phyloP scores from a whole-genome alignment of 2,329 filamentous ascomycete species.

The Colletotrichum musae region DNA sequence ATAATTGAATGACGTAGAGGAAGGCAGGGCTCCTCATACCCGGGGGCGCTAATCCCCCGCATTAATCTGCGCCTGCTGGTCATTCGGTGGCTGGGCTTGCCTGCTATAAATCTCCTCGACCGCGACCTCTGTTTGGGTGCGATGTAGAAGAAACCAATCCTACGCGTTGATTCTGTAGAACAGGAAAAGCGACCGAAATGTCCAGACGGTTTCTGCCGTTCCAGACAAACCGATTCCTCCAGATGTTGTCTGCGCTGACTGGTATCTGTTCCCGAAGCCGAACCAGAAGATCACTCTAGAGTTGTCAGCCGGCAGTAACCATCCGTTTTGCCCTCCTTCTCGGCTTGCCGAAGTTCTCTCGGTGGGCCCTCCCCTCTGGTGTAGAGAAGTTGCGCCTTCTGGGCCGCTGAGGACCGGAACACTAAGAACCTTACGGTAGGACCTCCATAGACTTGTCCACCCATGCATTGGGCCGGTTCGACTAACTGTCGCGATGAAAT shows the following conservation, averaged over 20 bases:
- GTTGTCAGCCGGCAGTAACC: background rate
- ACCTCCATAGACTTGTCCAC: no score
- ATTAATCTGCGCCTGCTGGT: constrained; percentile 4
- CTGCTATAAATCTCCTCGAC: background rate
- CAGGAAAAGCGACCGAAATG: background rate
- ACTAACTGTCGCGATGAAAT: no score
- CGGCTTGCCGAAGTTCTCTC: background rate
- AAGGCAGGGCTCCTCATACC: constrained; percentile 24
- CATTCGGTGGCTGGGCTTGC: constrained; percentile 13
- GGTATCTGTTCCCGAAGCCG: background rate
- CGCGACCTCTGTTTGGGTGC: background rate
- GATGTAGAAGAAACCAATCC: background rate
- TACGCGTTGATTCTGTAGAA: background rate
- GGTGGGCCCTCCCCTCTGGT: no score
- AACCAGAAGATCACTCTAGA: background rate
- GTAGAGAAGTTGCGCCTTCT: no score
- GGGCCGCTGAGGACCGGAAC: no score
- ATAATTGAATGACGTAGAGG: constrained; percentile 31
- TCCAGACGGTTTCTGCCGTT: background rate
- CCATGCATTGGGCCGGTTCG: no score
- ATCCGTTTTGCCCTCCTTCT: background rate
- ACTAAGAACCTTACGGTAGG: no score
- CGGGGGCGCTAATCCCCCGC: constrained; percentile 27
- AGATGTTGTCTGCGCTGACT: background rate
- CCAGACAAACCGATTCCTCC: constrained; percentile 11